phyloP scores from a whole-genome alignment of 2,329 filamentous ascomycete genomes.

The Lasiodiplodia hormozganensis region DNA sequence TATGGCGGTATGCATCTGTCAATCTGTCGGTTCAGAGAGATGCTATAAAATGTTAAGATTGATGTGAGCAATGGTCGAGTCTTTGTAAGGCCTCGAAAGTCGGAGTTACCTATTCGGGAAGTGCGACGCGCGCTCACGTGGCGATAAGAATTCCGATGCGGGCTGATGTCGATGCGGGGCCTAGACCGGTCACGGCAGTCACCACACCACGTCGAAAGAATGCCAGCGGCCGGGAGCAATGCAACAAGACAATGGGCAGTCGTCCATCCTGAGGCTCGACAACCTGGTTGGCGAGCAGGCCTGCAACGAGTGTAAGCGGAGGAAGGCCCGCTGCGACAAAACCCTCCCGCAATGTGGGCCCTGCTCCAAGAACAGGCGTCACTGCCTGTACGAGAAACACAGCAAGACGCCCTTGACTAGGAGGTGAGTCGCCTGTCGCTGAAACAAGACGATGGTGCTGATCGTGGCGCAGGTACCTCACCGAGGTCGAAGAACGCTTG shows the following conservation, averaged over 20 bases:
- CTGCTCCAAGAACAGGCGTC: constrained; percentile 53
- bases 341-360: constrained; percentile 17
- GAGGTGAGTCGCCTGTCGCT: constrained; percentile 40
- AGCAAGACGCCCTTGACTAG: constrained; percentile 57
- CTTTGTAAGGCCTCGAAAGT: neutral
- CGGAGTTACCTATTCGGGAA: neutral
- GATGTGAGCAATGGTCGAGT: neutral
- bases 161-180: constrained; percentile 7
- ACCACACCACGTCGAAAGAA: constrained; percentile 5
- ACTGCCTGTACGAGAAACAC: constrained; percentile 59
- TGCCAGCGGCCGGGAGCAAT: constrained; percentile 9
- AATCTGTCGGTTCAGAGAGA: neutral
- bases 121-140: neutral
- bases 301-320: constrained; percentile 21
- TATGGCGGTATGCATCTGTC: neutral
- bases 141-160: constrained; percentile 2
- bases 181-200: neutral
- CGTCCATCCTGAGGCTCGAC: constrained; percentile 21
- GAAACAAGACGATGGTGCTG: neutral
- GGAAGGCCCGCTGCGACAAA: constrained; percentile 20
- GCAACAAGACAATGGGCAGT: constrained; percentile 25
- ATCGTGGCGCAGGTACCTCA: constrained; percentile 38
- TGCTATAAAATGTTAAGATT: neutral
- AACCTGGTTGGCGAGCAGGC: constrained; percentile 5
- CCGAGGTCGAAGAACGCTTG: constrained; percentile 53